A percentile compares a stretch with the other conserved stretches of the same genome.
phyloP scores from a whole-genome alignment of 768 basidiomycete genomes.

The Lyophyllum decastes region DNA sequence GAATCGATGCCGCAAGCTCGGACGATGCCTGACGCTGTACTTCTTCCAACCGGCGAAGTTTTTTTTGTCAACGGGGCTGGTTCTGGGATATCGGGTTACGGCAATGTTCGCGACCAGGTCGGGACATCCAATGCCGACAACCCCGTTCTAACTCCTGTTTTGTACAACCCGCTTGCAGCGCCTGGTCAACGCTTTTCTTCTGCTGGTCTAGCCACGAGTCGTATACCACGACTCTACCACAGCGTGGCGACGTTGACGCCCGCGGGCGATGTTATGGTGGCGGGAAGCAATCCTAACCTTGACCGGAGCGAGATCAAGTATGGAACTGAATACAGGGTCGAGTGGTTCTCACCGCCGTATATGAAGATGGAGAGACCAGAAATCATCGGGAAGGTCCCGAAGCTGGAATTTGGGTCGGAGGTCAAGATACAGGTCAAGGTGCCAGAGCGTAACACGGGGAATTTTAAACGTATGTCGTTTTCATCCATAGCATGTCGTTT shows the following conservation, averaged over 20 bases:
- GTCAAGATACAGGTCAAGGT: constrained; percentile 44
- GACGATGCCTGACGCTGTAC: constrained; percentile 78
- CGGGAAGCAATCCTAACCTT: constrained; percentile 83
- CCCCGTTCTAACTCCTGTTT: constrained; percentile 65
- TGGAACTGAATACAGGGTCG: constrained; percentile 87
- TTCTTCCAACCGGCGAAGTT: constrained; percentile 76
- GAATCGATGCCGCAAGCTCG: constrained; percentile 77
- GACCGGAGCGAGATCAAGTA: constrained; percentile 73
- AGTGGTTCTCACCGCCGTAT: constrained; percentile 85
- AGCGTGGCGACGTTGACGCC: constrained; percentile 83
- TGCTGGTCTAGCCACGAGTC: constrained; percentile 59
- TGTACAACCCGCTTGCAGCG: constrained; percentile 64
- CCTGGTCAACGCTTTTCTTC: constrained; percentile 59
- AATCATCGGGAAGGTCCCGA: constrained; percentile 34
- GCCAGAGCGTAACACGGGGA: constrained; percentile 10
- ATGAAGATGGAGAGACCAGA: constrained; percentile 62
- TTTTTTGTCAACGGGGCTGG: constrained; percentile 77
- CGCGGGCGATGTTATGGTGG: constrained; percentile 70
- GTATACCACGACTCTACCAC: constrained; percentile 78
- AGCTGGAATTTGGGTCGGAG: constrained; percentile 46
- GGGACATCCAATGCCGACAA: constrained; percentile 80
- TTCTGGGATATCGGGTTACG: constrained; percentile 76
- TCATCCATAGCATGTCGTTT: background rate
- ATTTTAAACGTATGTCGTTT: constrained; percentile 34
- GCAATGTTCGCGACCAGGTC: constrained; percentile 67